These are phyloP conservation scores for Fomitopsis pulvina DNA, from an alignment of 768 basidiomycete species.

Conservation along the genomic window DNA sequence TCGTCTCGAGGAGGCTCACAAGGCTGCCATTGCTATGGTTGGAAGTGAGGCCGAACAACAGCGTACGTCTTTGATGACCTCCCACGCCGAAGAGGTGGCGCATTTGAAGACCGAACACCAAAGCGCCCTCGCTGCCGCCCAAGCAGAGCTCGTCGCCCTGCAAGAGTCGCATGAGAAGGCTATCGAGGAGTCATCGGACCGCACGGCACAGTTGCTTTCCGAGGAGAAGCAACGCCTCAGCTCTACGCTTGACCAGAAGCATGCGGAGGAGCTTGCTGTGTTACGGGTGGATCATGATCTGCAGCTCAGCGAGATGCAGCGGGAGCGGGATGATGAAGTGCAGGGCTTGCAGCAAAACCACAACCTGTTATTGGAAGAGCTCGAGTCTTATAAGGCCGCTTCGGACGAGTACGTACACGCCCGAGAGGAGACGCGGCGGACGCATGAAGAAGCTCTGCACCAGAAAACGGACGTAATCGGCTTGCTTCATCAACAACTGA, in stretches of 20 bases:
- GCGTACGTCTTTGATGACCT: constrained; percentile 27
- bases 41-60: constrained; percentile 29
- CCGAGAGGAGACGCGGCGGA: constrained; percentile 24
- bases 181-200: constrained; percentile 28
- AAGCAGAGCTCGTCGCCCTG: constrained; percentile 21
- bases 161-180: constrained; percentile 24
- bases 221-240: constrained; percentile 44
- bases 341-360: constrained; percentile 30
- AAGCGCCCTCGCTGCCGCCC: constrained; percentile 22
- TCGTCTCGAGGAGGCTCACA: constrained; percentile 42
- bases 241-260: constrained; percentile 30
- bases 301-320: constrained; percentile 18
- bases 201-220: constrained; percentile 28
- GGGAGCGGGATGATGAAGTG: constrained; percentile 25
- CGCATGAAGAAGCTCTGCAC: constrained; percentile 36
- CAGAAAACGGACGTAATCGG: constrained; percentile 44
- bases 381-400: constrained; percentile 42
- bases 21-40: constrained; percentile 27
- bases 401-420: constrained; percentile 34
- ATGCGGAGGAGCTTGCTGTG: constrained; percentile 41
- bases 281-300: constrained; percentile 28
- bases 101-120: constrained; percentile 40
- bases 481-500: constrained; percentile 45
- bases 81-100: constrained; percentile 34
- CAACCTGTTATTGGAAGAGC: constrained; percentile 41